Conservation (phyloP, 768 basidiomycete species). For the Tephrocybe sp. region DNA sequence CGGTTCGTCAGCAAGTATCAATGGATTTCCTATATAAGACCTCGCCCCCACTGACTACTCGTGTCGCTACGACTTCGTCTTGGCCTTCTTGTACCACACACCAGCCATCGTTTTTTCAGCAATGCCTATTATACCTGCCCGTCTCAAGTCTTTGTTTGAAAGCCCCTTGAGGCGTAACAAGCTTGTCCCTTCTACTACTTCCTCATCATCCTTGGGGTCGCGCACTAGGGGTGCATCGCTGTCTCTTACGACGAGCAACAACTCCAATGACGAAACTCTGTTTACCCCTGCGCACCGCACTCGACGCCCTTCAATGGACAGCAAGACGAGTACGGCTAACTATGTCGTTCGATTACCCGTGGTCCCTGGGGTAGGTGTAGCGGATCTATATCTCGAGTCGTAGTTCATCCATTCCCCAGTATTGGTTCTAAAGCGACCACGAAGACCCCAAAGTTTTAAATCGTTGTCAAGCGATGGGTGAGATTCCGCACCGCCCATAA, state of each 20-base stretch:
- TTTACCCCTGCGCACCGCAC: not conserved
- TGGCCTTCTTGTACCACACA: not conserved
- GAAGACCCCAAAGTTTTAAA: no score
- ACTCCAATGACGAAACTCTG: not conserved
- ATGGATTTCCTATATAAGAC: no score
- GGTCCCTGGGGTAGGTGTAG: not conserved
- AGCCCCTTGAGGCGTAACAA: not conserved
- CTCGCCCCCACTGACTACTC: not conserved
- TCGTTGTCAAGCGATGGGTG: no score
- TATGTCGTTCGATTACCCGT: not conserved
- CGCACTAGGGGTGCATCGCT: not conserved
- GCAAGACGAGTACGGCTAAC: not conserved
- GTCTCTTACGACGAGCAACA: not conserved
- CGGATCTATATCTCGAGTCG: not conserved
- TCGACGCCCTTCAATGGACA: not conserved
- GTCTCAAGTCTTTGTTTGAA: conserved; percentile 6
- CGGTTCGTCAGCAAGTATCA: no score
- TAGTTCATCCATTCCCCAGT: not conserved
- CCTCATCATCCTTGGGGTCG: not conserved
- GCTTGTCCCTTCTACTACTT: not conserved
- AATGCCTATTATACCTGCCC: conserved; percentile 5
- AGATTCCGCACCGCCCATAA: no score
- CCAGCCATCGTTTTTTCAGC: not conserved
- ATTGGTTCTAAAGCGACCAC: not conserved
- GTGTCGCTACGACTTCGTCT: not conserved